Conservation (phyloP, 768 basidiomycete species). For the Gyrodon lividus region DNA sequence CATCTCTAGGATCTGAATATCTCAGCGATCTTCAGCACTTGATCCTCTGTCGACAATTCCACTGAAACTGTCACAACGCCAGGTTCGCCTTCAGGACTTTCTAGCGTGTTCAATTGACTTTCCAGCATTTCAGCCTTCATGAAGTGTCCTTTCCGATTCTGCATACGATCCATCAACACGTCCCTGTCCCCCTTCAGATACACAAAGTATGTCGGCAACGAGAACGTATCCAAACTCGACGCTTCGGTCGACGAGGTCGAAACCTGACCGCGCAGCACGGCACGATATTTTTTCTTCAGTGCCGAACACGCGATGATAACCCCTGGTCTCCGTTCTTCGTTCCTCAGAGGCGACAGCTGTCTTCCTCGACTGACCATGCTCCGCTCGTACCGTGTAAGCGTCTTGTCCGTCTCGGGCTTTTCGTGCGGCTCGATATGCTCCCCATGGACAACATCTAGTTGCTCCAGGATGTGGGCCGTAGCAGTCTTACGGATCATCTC, state of each 20-base stretch:
- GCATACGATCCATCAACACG: conserved; percentile 62
- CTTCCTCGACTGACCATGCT: conserved; percentile 8
- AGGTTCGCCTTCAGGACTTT: conserved; percentile 65
- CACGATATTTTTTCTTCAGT: conserved; percentile 77
- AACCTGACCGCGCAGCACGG: conserved; percentile 59
- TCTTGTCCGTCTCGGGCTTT: conserved; percentile 5
- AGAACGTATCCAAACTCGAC: background rate
- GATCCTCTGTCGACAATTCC: conserved; percentile 51
- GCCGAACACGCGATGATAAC: conserved; percentile 89
- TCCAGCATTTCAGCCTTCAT: conserved; percentile 84
- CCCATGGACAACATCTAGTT: conserved; percentile 17
- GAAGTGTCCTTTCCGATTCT: conserved; percentile 66
- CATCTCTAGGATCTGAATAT: background rate
- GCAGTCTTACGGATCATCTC: conserved; percentile 65
- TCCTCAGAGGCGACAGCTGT: conserved; percentile 1
- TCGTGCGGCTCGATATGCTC: conserved; percentile 21
- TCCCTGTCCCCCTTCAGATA: conserved; percentile 65
- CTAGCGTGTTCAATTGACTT: conserved; percentile 70
- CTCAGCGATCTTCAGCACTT: conserved; percentile 44
- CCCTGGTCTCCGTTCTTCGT: conserved; percentile 34
- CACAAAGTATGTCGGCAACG: conserved; percentile 72
- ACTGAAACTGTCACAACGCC: conserved; percentile 65
- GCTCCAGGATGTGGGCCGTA: conserved; percentile 23
- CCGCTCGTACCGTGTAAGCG: conserved; percentile 3
- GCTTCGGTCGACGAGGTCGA: background rate